Conservation (phyloP, 345 rosid species). For the Camelina sativa region DNA sequence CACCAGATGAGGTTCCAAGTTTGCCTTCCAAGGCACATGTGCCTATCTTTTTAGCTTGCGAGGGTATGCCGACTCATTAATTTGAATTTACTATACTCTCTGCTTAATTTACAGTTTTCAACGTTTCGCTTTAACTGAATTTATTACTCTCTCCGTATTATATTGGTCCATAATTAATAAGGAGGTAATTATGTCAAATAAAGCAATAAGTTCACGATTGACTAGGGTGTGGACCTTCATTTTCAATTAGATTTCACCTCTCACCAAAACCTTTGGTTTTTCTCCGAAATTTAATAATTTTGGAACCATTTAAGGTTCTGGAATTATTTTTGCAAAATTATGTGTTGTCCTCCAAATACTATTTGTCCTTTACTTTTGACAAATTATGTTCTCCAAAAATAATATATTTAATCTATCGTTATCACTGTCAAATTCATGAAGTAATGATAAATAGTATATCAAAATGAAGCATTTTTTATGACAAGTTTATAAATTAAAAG, state of each 20-base stretch:
- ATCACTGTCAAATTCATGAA: no score
- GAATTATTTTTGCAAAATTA: no score
- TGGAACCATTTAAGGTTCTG: not conserved
- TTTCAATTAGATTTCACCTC: not conserved
- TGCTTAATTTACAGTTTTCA: not conserved
- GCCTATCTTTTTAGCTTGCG: not conserved
- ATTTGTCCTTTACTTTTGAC: not conserved
- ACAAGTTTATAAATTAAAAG: no score
- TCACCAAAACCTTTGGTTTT: not conserved
- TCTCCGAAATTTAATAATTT: not conserved
- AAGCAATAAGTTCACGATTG: not conserved
- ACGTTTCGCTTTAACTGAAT: not conserved
- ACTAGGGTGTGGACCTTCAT: conserved; percentile 9
- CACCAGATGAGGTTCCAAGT: not conserved
- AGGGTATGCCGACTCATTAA: not conserved
- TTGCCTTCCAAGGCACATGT: not conserved
- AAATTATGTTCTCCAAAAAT: no score
- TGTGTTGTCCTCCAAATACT: not conserved
- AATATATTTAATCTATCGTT: no score
- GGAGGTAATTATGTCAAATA: not conserved
- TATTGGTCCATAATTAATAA: not conserved
- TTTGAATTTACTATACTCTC: not conserved
- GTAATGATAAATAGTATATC: no score
- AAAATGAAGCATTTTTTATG: no score
- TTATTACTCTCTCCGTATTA: no score